These are phyloP conservation scores for Fistulifera pelliculosa DNA, from an alignment of 108 stramenopile species.

Conservation along the genomic window DNA sequence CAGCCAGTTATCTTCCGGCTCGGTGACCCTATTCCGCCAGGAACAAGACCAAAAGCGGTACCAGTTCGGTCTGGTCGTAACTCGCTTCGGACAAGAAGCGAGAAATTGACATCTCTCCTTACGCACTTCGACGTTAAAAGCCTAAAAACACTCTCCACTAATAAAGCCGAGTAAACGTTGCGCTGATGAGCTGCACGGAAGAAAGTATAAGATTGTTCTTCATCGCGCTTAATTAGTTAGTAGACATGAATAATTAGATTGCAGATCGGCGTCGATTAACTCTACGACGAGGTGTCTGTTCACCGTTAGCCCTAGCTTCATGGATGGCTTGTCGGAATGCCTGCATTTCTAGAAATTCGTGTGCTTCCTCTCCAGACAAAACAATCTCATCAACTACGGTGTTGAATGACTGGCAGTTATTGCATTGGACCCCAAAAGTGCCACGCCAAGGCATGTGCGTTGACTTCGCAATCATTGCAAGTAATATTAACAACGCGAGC, in stretches of 20 bases:
- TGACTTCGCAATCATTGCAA: constrained; percentile 70
- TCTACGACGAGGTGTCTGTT: not conserved
- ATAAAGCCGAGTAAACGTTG: too few species aligned
- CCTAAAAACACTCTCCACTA: too few species aligned
- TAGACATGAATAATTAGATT: not conserved
- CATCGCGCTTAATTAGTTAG: too few species aligned
- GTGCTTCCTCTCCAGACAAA: constrained; percentile 59
- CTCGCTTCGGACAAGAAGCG: too few species aligned
- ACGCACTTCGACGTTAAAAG: too few species aligned
- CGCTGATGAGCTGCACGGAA: too few species aligned
- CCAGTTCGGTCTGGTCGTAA: too few species aligned
- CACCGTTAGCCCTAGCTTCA: not conserved
- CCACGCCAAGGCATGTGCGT: constrained; percentile 51
- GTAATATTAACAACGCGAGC: constrained; percentile 59
- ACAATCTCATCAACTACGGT: constrained; percentile 53
- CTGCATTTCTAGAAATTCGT: constrained; percentile 44
- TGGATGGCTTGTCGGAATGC: constrained; percentile 3
- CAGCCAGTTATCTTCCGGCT: not conserved
- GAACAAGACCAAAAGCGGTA: too few species aligned
- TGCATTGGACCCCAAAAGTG: constrained; percentile 79
- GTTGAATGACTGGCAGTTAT: constrained; percentile 59
- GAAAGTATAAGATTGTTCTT: too few species aligned
- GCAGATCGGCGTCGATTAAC: not conserved
- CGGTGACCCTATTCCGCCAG: too few species aligned
- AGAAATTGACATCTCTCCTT: too few species aligned